Base-by-base conservation (phyloP, 495 filamentous ascomycete genomes). In the Penicillium argentinense region DNA sequence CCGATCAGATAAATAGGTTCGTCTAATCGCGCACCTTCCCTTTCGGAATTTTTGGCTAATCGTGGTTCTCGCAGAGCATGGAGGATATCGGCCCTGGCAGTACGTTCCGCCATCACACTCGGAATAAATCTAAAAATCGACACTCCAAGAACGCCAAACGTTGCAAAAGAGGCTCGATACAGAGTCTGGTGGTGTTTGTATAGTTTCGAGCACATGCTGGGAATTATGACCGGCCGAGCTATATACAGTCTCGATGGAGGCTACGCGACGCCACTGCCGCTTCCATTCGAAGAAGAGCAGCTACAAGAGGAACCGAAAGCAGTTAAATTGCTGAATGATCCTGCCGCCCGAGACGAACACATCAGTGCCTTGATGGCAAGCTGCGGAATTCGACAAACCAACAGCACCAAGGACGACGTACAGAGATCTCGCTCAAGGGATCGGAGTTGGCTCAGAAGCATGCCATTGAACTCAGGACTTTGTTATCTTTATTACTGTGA, bases 181-280 rank as follows among this genome's bases (percentile, higher is more conserved):
- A 74, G 77, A 26, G 68, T 86, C 7, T 87, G 83, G 83, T 86
- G 81, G 78, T 78, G 81, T 26, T 52, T 87, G 3, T 83, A 80
- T 46, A 74, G 68, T 1, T 65, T 85, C 39, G 83, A 87, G 40
- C 76, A 82, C 32, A 63, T 73, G 32, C 65, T 87, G 18, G 74
- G 76, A 23, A 71, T 76, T 13, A 84, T 85, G 69, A 85, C 81
- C 7, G 83, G 83, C 9, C 75, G 83, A 12, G 75, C 80, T 3
- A 57, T 57, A 12, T 57, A 76, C 69, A 40, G 75, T 66, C 39
- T 79, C 81, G 38, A 68, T 66, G 27, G 75, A 79, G 47, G 69
- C 62, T 37, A 72, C 75, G 58, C 79, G 22, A 72, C 75, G 2
- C 80, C 81, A 2, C 60, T 84, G 45, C 83, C 84, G 1, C 56